A percentile compares a stretch with the other conserved stretches of the same genome.
Evolutionary conservation across 73 alveolate species (phyloP).

Genomic region (Effrenium voratum): DNA sequence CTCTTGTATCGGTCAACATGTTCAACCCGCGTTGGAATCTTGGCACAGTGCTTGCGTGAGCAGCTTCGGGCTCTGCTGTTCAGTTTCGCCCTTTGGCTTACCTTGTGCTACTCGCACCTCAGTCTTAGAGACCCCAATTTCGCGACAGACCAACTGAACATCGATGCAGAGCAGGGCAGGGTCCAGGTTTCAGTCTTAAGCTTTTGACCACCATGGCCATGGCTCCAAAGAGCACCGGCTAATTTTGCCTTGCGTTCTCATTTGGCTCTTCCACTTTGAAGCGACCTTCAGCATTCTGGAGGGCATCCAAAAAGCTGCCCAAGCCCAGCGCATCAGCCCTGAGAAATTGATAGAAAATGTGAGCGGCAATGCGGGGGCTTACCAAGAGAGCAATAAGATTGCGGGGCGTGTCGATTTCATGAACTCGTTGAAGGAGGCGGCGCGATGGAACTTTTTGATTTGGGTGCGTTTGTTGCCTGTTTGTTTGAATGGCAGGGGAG

Average conservation of each 20-base stretch:
- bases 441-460: background rate
- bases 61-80: background rate
- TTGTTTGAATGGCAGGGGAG: constrained; percentile 10
- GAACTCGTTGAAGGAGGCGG: background rate
- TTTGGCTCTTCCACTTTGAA: background rate
- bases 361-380: background rate
- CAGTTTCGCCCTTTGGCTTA: background rate
- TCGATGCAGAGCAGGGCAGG: background rate
- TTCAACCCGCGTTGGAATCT: too few relatives aligned
- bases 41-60: too few relatives aligned
- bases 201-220: background rate
- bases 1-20: too few relatives aligned
- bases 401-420: background rate
- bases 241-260: background rate
- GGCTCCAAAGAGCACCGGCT: background rate
- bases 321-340: background rate
- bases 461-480: background rate
- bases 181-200: background rate
- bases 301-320: background rate
- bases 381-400: background rate
- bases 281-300: constrained; percentile 6
- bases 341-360: background rate
- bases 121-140: background rate
- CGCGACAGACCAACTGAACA: background rate
- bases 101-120: background rate